Evolutionary conservation across 805 yeast species (phyloP), one percentile per base, ranked within the genome.

Genomic region (Ogataea sp.): DNA sequence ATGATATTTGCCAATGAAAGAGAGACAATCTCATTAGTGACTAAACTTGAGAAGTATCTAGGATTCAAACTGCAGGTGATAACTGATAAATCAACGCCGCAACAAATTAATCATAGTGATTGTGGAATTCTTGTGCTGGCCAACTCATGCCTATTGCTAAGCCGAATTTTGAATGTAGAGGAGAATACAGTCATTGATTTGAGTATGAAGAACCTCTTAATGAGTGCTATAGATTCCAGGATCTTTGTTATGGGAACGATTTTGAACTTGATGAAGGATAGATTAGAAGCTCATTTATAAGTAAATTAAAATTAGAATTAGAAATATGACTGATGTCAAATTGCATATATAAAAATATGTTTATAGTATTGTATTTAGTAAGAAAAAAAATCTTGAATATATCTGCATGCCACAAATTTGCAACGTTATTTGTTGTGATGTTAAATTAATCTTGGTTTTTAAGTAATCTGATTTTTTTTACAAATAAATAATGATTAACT

Each of bases 81-180:
- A 27, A 43, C 43, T 9, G 53, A 55, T 24, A 39, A 45, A 24
- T 43, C 48, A 49, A 44, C 80, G 11, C 80, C 80, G 27, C 85
- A 79, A 45, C 86, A 79, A 55, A 59, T 65, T 13, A 79, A 79
- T 51, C 79, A 78, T 7, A 78, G 77, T 42, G 86, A 79, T 53
- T 79, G 86, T 55, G 86, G 86, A 0, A 70, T 76, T 26, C 60
- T 65, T 33, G 61, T 56, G 52, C 47, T 52, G 50, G 65, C 65
- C 10, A 52, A 64, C 11, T 59, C 71, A 38, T 62, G 64, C 2
- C 45, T 59, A 8, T 44, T 67, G 20, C 36, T 67, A 14, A 48
- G 60, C 6, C 50, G 68, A 32, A 37, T 68, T 24, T 38, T 68
- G 9, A 43, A 56, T 17, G 48, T 55, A 5, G 47, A 50, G 23